A percentile compares a stretch with the other conserved stretches of the same genome.
These are phyloP conservation scores for Aspergillus quadricinctus DNA, from an alignment of 2,329 filamentous ascomycete genomes.

Conservation along the genomic window DNA sequence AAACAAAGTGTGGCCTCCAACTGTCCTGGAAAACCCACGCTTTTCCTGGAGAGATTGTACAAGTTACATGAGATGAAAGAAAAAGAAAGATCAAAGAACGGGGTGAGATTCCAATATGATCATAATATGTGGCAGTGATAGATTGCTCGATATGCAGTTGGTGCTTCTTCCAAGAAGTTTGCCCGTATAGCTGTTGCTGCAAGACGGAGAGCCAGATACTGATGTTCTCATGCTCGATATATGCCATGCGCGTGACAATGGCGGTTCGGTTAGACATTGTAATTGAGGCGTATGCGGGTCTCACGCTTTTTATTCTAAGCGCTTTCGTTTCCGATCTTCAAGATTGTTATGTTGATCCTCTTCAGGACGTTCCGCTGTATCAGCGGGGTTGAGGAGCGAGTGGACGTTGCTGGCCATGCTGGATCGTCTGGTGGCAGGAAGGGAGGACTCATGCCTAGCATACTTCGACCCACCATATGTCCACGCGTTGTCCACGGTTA, in stretches of 20 bases:
- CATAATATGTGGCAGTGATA: not conserved
- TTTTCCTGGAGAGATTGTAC: constrained; percentile 9
- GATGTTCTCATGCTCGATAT: not conserved
- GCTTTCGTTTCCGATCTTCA: constrained; percentile 61
- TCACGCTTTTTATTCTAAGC: constrained; percentile 40
- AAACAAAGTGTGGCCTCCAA: constrained; percentile 6
- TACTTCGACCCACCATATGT: constrained; percentile 46
- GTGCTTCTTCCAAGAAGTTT: not conserved
- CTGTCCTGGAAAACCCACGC: not conserved
- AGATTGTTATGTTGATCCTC: constrained; percentile 54
- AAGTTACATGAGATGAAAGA: constrained; percentile 5
- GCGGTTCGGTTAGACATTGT: constrained; percentile 6
- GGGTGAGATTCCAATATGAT: constrained; percentile 4
- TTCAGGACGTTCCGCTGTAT: constrained; percentile 62
- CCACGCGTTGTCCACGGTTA: constrained; percentile 55
- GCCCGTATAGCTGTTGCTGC: not conserved
- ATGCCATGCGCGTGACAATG: constrained; percentile 8
- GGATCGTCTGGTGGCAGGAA: constrained; percentile 61
- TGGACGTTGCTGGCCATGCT: constrained; percentile 70
- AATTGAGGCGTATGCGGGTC: not conserved
- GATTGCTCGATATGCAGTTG: constrained; percentile 3
- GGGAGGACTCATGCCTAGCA: constrained; percentile 36
- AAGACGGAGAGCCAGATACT: not conserved
- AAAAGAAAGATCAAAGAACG: constrained; percentile 3
- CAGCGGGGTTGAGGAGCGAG: constrained; percentile 63